Percentiles rank a stretch among this genome's conserved stretches.
These are phyloP conservation scores for Cymbidium sinense DNA, from an alignment of 106 monocot genomes.

Conservation along the genomic window DNA sequence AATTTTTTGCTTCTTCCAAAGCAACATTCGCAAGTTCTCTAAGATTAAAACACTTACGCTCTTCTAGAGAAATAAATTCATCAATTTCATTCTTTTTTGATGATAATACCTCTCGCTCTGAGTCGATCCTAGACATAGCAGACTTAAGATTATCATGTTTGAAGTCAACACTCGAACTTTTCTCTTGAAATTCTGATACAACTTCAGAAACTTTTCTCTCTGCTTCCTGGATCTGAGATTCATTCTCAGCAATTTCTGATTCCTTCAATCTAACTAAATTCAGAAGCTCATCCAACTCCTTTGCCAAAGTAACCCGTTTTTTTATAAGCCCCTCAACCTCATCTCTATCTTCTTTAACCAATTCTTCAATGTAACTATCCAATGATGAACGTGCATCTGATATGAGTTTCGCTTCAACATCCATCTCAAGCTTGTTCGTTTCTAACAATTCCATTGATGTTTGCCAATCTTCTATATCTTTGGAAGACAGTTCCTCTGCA, in stretches of 20 bases:
- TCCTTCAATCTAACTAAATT: slow-evolving; percentile 74
- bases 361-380: slow-evolving; percentile 45
- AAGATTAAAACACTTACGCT: slow-evolving; percentile 46
- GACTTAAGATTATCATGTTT: slow-evolving; percentile 34
- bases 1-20: slow-evolving; percentile 53
- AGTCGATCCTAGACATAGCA: slow-evolving; percentile 34
- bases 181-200: slow-evolving; percentile 43
- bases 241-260: slow-evolving; percentile 69
- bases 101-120: slow-evolving; percentile 31
- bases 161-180: slow-evolving; percentile 45
- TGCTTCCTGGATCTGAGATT: slow-evolving; percentile 52
- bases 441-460: slow-evolving; percentile 57
- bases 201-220: slow-evolving; percentile 60
- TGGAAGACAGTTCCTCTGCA: slow-evolving; percentile 48
- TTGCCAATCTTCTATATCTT: slow-evolving; percentile 69
- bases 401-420: slow-evolving; percentile 50
- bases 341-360: slow-evolving; percentile 69
- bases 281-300: slow-evolving; percentile 68
- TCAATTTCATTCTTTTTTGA: slow-evolving; percentile 70
- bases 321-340: slow-evolving; percentile 51
- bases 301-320: slow-evolving; percentile 39
- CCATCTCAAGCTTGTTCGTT: slow-evolving; percentile 48
- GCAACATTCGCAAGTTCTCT: slow-evolving; percentile 42
- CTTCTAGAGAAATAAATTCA: slow-evolving; percentile 35
- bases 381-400: slow-evolving; percentile 57